Conservation (phyloP, 2,329 filamentous ascomycete species). For the Huntiella decipiens region DNA sequence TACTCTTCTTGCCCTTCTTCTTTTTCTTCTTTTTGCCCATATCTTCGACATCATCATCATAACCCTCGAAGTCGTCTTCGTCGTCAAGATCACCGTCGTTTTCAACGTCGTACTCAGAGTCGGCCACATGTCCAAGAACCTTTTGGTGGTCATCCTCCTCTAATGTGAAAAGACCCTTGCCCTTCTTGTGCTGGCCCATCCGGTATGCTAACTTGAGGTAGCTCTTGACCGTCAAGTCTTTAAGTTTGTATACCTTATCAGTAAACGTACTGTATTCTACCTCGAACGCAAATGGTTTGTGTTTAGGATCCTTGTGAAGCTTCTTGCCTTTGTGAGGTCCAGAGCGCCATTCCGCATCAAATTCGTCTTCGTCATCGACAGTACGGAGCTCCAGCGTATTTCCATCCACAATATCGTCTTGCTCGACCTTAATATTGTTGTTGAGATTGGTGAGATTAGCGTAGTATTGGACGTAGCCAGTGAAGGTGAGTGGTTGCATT, state of each 20-base stretch:
- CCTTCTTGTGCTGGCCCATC: constrained; percentile 38
- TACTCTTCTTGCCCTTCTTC: constrained; percentile 32
- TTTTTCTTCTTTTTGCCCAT: constrained; percentile 21
- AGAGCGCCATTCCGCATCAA: constrained; percentile 38
- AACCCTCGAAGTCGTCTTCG: constrained; percentile 15
- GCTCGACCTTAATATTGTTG: constrained; percentile 33
- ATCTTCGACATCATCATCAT: constrained; percentile 16
- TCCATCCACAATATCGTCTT: constrained; percentile 14
- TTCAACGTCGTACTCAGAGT: constrained; percentile 13
- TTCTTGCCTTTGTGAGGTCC: constrained; percentile 44
- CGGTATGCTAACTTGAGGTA: constrained; percentile 61
- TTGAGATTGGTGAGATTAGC: constrained; percentile 88
- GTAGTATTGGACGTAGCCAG: constrained; percentile 76
- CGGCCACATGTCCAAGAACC: constrained; percentile 1
- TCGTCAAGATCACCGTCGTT: constrained; percentile 13
- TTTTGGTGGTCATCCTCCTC: not conserved
- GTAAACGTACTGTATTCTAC: constrained; percentile 73
- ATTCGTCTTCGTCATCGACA: constrained; percentile 10
- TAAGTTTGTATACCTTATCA: constrained; percentile 54
- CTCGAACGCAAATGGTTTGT: constrained; percentile 51
- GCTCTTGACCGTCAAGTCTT: constrained; percentile 69
- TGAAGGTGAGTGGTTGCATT: constrained; percentile 59
- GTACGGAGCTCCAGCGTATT: constrained; percentile 5
- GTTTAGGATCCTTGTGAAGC: constrained; percentile 32
- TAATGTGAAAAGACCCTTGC: not conserved